phyloP scores from a whole-genome alignment of 225 moss, liverwort and hornwort species.

The Rhytidiadelphus loreus region DNA sequence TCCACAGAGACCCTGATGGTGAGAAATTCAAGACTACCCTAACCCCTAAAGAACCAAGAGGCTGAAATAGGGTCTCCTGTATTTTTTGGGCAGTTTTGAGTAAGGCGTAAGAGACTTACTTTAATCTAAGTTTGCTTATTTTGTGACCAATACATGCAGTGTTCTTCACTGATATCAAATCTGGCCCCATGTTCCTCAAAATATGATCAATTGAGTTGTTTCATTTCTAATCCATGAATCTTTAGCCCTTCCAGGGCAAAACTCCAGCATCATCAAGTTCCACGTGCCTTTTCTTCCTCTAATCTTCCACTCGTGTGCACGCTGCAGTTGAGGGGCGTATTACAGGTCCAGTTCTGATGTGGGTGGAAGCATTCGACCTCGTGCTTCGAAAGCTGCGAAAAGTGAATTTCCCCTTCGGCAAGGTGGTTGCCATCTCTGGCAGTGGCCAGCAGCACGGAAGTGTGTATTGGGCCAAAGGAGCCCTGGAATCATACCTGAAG shows the following conservation, averaged over 20 bases:
- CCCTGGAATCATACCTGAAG: constrained; percentile 22
- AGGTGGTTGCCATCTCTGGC: constrained; percentile 69
- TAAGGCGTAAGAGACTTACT: neutral
- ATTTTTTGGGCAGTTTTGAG: neutral
- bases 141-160: neutral
- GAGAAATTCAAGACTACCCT: neutral
- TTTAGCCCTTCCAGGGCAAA: neutral
- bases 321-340: constrained; percentile 52
- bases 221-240: neutral
- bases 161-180: neutral
- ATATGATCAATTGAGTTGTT: neutral
- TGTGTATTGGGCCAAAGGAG: constrained; percentile 71
- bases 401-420: constrained; percentile 57
- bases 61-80: neutral
- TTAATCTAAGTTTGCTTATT: neutral
- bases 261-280: neutral
- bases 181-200: neutral
- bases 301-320: neutral
- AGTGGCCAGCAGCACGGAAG: constrained; percentile 99
- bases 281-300: neutral
- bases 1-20: constrained; percentile 60
- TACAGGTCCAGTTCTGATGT: constrained; percentile 83
- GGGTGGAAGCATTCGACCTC: constrained; percentile 79
- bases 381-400: constrained; percentile 46
- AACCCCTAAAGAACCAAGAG: neutral